Conservation (phyloP, 2,329 filamentous ascomycete species). For the Fusarium anguioides region DNA sequence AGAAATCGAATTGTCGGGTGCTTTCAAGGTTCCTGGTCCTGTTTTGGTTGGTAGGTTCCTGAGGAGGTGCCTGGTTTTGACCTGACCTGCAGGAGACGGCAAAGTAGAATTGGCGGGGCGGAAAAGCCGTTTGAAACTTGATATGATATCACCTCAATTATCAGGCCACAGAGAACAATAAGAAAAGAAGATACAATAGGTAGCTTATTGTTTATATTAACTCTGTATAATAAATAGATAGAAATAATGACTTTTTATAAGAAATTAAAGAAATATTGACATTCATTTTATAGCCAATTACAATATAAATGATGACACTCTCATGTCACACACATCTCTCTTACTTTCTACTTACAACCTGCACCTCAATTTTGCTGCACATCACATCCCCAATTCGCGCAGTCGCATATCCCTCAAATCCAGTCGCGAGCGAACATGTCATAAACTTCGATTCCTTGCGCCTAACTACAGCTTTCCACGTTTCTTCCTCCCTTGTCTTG, state of each 20-base stretch:
- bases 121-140: constrained; percentile 13
- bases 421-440: constrained; percentile 49
- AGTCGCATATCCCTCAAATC: constrained; percentile 37
- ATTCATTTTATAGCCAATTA: neutral
- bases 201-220: neutral
- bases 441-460: constrained; percentile 29
- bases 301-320: neutral
- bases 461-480: constrained; percentile 34
- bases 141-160: constrained; percentile 22
- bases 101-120: constrained; percentile 8
- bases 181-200: too few species aligned
- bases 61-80: constrained; percentile 20
- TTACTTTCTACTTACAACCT: too few species aligned
- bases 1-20: constrained; percentile 11
- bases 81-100: neutral
- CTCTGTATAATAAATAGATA: neutral
- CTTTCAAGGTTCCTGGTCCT: neutral
- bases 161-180: constrained; percentile 26
- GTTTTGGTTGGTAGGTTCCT: constrained; percentile 22
- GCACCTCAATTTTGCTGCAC: constrained; percentile 11
- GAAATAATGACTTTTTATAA: rapidly evolving
- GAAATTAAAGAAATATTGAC: neutral
- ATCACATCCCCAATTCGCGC: constrained; percentile 31
- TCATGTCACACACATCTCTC: neutral
- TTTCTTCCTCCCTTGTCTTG: constrained; percentile 26